These are phyloP conservation scores for Cornus kousa DNA, from an alignment of 148 eudicot species.

Conservation along the genomic window DNA sequence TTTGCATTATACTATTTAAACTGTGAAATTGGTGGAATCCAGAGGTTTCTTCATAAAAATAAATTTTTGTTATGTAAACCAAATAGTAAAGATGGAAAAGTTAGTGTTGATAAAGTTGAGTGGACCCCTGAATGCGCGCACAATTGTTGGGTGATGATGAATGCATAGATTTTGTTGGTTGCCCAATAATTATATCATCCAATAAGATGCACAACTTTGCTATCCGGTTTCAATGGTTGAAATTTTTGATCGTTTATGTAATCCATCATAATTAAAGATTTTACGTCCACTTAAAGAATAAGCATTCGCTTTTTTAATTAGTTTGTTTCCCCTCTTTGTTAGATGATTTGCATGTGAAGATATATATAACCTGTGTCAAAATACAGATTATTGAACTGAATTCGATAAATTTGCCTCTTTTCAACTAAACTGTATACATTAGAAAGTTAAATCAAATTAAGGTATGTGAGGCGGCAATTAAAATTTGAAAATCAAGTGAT, in stretches of 20 bases:
- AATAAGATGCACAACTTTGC: neutral
- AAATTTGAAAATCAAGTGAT: no score
- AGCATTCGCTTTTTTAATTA: no score
- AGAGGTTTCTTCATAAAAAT: neutral
- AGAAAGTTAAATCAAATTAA: no score
- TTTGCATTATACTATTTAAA: neutral
- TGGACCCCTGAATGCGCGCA: conserved; percentile 2
- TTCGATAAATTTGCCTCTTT: no score
- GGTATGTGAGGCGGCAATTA: no score
- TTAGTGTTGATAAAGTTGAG: neutral
- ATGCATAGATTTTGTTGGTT: neutral
- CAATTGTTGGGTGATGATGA: conserved; percentile 7
- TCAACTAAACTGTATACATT: no score
- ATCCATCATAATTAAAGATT: neutral
- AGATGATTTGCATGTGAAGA: no score
- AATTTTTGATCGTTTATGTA: neutral
- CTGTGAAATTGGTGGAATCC: neutral
- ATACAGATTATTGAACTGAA: no score
- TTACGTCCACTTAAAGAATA: no score
- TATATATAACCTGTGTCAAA: no score
- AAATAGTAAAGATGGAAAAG: neutral
- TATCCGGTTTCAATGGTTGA: neutral
- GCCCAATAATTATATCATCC: neutral
- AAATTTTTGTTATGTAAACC: neutral
- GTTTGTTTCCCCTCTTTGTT: neutral